phyloP scores from a whole-genome alignment of 78 protist genomes.

The Mastigamoeba balamuthi region DNA sequence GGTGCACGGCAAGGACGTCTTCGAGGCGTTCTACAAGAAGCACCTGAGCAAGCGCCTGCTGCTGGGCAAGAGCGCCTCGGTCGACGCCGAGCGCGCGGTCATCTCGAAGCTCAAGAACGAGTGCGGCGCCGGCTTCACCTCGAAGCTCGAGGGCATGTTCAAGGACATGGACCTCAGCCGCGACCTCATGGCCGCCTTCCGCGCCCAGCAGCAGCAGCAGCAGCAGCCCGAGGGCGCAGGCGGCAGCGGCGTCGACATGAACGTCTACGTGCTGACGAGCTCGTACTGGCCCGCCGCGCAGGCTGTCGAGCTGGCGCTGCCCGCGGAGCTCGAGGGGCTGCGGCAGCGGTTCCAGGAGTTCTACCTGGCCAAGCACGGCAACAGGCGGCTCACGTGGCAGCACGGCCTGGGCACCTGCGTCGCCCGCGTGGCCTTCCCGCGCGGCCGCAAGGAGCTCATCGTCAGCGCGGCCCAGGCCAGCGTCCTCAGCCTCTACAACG shows the following conservation, averaged over 20 bases:
- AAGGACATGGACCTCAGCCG: constrained; percentile 72
- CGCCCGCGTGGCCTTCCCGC: neutral
- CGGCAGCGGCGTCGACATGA: constrained; percentile 50
- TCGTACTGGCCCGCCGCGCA: constrained; percentile 81
- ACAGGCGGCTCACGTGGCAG: constrained; percentile 72
- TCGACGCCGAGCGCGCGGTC: constrained; percentile 81
- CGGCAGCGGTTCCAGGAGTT: constrained; percentile 59
- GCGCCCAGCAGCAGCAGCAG: neutral
- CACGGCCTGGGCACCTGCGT: constrained; percentile 19
- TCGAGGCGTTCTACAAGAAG: constrained; percentile 93
- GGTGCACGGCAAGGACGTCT: constrained; percentile 84
- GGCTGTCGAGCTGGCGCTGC: constrained; percentile 4
- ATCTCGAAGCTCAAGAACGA: constrained; percentile 77
- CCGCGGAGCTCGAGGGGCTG: no score
- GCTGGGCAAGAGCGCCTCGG: constrained; percentile 50
- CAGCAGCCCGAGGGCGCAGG: no score
- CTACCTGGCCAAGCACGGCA: constrained; percentile 61
- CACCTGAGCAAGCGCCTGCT: constrained; percentile 87
- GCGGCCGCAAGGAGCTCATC: constrained; percentile 62
- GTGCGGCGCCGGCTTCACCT: constrained; percentile 83
- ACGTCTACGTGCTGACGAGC: constrained; percentile 72
- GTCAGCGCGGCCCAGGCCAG: constrained; percentile 76
- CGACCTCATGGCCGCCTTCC: constrained; percentile 42
- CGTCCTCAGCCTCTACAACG: constrained; percentile 70
- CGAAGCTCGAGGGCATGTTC: constrained; percentile 91